Evolutionary conservation across 768 basidiomycete species (phyloP), one percentile per base, ranked within the genome.

Genomic region (Pulveroboletus sp.): DNA sequence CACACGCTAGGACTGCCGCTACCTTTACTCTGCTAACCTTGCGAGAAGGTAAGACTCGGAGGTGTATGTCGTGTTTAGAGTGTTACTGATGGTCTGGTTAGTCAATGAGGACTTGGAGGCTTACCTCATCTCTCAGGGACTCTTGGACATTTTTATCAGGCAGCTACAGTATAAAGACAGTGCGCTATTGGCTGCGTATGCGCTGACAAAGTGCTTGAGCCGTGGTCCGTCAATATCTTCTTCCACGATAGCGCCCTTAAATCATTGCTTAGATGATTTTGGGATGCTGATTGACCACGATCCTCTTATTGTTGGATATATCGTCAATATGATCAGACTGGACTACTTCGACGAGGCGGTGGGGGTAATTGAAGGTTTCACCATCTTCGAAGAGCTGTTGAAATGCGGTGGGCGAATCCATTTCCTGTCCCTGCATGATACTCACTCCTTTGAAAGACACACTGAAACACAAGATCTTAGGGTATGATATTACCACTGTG

Each of bases 271-370:
- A 53, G 50, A 42, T 17, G 44, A 26, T 6, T 26, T 51, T 34
- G 31, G 20, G 13, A 45, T 16, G 22, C 47, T 31, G 17, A 47
- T 57, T 20, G 19, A 36, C 16, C 24, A 27, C 11, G 30, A 50
- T 31, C 49, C 49, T 6, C 31, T 34, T 17, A 16, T 55, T n/a
- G 50, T 51, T 27, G 54, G 51, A 24, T 49, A 54, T 32, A 51
- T 62, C 35, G 59, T 61, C 23, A 58, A 61, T 13, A 62, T 62
- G 60, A 55, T 62, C 5, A 47, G 56, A 40, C 23, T 61, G 37
- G 56, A 58, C 45, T 58, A 56, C 36, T 62, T 62, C 35, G 60
- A 62, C n/a, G 60, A 62, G n/a, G 59, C 60, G 2, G 38, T 62
- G 14, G 60, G 60, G 19, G 22, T 56, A n/a, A 41, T 47, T 1